Percentiles rank a stretch among this genome's conserved stretches.
Conservation (phyloP, 176 grass and related monocot genomes). For the Triticum turgidum region DNA sequence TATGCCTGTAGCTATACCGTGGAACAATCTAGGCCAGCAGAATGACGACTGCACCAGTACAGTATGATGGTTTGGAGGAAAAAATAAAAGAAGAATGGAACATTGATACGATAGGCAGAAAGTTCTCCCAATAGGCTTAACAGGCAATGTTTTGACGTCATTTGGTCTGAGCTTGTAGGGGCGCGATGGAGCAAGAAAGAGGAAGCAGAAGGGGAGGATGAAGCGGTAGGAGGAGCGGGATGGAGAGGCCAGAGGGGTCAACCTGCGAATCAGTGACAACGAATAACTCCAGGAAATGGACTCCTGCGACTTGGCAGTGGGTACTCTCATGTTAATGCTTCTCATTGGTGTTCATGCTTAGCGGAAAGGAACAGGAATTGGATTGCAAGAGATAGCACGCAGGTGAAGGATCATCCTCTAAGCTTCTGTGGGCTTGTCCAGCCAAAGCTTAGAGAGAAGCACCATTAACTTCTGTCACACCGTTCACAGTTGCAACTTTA, state of each 20-base stretch:
- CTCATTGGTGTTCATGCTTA: not conserved
- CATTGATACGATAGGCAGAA: not conserved
- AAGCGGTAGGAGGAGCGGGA: not conserved
- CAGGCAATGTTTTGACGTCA: not conserved
- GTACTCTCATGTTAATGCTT: not conserved
- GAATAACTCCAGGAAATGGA: not conserved
- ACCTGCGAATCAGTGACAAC: not conserved
- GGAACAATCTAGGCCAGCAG: not conserved
- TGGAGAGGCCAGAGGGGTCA: not conserved
- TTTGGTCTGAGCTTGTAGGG: not conserved
- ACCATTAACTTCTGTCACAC: too few relatives aligned
- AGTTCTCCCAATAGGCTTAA: constrained; percentile 17
- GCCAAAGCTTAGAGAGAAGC: too few relatives aligned
- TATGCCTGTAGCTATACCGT: not conserved
- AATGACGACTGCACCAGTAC: not conserved
- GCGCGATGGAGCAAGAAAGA: not conserved
- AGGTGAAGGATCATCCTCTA: too few relatives aligned
- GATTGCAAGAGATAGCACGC: too few relatives aligned
- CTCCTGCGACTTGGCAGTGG: not conserved
- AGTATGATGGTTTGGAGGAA: not conserved
- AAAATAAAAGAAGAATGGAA: not conserved
- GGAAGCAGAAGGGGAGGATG: not conserved
- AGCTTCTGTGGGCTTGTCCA: too few relatives aligned
- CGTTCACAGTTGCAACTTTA: too few relatives aligned
- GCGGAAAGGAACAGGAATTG: too few relatives aligned